Percentiles rank a stretch among this genome's conserved stretches.
phyloP scores from a whole-genome alignment of 2,329 filamentous ascomycete species.

The Ceratocystiopsis minuta region DNA sequence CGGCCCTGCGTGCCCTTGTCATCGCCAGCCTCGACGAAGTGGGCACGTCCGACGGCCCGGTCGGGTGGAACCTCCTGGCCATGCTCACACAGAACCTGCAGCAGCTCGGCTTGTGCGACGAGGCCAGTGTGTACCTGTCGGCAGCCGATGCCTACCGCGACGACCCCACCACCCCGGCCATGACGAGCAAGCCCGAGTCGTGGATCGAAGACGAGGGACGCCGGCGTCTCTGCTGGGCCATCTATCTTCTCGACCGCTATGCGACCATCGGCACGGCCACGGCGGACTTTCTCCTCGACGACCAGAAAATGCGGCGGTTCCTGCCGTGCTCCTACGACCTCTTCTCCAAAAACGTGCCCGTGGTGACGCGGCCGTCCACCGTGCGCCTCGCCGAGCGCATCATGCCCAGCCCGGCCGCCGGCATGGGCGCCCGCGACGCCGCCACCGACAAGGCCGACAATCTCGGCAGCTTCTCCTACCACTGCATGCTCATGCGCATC shows the following conservation, averaged over 20 bases:
- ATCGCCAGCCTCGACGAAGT: slow-evolving; percentile 73
- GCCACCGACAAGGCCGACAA: slow-evolving; percentile 44
- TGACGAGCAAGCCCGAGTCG: slow-evolving; percentile 62
- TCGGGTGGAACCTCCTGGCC: slow-evolving; percentile 80
- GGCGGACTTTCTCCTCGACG: slow-evolving; percentile 76
- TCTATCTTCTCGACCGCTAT: slow-evolving; percentile 78
- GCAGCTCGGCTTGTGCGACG: slow-evolving; percentile 68
- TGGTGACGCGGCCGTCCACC: slow-evolving; percentile 56
- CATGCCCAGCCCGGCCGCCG: too few relatives aligned
- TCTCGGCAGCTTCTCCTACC: slow-evolving; percentile 72
- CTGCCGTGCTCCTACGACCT: slow-evolving; percentile 76
- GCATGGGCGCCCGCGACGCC: too few relatives aligned
- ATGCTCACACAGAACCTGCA: slow-evolving; percentile 76
- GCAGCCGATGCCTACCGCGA: slow-evolving; percentile 68
- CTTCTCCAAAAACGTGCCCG: slow-evolving; percentile 65
- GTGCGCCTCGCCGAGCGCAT: too few relatives aligned
- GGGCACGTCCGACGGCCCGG: slow-evolving; percentile 73
- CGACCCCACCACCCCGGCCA: slow-evolving; percentile 70
- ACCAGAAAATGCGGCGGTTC: slow-evolving; percentile 72
- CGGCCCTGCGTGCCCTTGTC: slow-evolving; percentile 68
- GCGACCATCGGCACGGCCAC: slow-evolving; percentile 69
- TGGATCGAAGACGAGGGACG: slow-evolving; percentile 83
- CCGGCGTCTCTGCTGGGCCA: slow-evolving; percentile 79
- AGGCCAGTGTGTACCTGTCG: slow-evolving; percentile 54
- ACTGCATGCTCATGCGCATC: slow-evolving; percentile 76